Conservation (phyloP, 164 flowering plant species). For the Piper betle region DNA sequence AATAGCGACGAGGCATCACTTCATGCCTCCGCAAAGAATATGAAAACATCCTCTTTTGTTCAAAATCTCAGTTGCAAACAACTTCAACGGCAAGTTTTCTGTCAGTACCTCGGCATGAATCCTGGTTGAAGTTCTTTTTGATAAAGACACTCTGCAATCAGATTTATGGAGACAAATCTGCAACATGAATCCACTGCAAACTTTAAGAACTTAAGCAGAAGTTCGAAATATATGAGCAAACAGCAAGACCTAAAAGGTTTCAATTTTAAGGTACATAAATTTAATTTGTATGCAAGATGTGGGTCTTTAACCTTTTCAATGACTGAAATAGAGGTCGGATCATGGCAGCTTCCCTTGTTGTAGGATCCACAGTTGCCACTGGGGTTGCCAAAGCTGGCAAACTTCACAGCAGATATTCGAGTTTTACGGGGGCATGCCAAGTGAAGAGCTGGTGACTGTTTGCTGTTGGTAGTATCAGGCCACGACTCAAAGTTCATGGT, state of each 20-base stretch:
- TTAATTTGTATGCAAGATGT: background rate
- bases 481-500: slow-evolving; percentile 18
- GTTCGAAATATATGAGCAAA: background rate
- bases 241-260: background rate
- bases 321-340: slow-evolving; percentile 39
- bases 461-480: slow-evolving; percentile 9
- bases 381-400: slow-evolving; percentile 89
- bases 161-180: slow-evolving; percentile 55
- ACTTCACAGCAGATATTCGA: slow-evolving; percentile 44
- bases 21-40: background rate
- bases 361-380: slow-evolving; percentile 66
- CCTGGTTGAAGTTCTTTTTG: slow-evolving; percentile 31
- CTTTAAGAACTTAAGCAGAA: background rate
- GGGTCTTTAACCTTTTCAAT: slow-evolving; percentile 45
- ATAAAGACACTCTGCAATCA: slow-evolving; percentile 36
- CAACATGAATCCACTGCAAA: slow-evolving; percentile 4
- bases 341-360: slow-evolving; percentile 53
- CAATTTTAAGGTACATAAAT: background rate
- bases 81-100: slow-evolving; percentile 70
- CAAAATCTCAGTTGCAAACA: background rate
- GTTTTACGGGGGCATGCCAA: slow-evolving; percentile 48
- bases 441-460: slow-evolving; percentile 21
- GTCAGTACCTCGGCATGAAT: slow-evolving; percentile 29
- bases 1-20: background rate
- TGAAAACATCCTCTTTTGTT: background rate